Percentiles rank a stretch among this genome's conserved stretches.
phyloP scores from a whole-genome alignment of 768 basidiomycete species.

The Pleurotus tuoliensis region DNA sequence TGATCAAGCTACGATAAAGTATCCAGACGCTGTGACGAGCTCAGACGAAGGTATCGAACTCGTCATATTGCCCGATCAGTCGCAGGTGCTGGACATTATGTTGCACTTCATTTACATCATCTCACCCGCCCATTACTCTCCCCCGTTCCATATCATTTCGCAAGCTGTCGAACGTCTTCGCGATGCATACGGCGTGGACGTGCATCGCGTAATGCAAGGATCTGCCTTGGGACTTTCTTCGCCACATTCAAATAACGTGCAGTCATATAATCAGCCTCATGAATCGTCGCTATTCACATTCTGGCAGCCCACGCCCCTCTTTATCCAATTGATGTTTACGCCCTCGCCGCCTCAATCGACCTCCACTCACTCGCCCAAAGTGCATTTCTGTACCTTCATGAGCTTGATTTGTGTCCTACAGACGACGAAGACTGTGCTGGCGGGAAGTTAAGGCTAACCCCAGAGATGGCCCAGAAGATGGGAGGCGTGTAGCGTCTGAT shows the following conservation, averaged over 20 bases:
- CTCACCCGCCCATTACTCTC: background rate
- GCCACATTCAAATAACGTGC: background rate
- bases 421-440: background rate
- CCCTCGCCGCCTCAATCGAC: background rate
- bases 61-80: background rate
- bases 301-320: background rate
- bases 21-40: background rate
- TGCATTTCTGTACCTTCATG: background rate
- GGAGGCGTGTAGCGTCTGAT: background rate
- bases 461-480: background rate
- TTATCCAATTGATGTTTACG: background rate
- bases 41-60: background rate
- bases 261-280: background rate
- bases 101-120: conserved; percentile 1
- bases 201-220: background rate
- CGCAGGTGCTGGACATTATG: background rate
- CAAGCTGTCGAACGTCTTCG: background rate
- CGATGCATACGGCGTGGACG: background rate
- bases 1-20: background rate
- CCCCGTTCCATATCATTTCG: background rate
- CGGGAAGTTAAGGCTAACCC: background rate
- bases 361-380: background rate
- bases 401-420: background rate
- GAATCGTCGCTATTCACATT: background rate
- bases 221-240: background rate